These are phyloP conservation scores for Boletus huronensis DNA, from an alignment of 768 basidiomycete species.

Conservation along the genomic window DNA sequence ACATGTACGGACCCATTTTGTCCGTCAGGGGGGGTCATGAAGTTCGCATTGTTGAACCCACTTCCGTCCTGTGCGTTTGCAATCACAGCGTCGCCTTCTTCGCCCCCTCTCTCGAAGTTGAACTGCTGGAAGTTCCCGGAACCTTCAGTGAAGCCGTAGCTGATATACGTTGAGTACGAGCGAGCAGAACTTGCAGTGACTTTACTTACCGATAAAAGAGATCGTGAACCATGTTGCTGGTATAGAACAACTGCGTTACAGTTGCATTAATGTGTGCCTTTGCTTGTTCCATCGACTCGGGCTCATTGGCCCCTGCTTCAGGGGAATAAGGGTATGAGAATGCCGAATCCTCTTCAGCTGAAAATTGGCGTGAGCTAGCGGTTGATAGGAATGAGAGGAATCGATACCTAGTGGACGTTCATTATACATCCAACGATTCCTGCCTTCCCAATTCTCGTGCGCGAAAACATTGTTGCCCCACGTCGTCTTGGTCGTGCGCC, in stretches of 20 bases:
- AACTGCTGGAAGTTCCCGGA: constrained; percentile 97
- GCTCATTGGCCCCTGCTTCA: constrained; percentile 43
- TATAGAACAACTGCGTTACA: constrained; percentile 87
- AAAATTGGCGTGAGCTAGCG: background rate
- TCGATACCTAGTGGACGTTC: constrained; percentile 64
- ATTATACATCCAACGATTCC: constrained; percentile 62
- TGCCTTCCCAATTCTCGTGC: constrained; percentile 90
- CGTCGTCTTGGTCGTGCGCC: constrained; percentile 72
- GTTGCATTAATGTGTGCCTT: constrained; percentile 83
- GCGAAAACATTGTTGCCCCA: constrained; percentile 92
- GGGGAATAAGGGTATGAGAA: constrained; percentile 81
- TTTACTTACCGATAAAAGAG: constrained; percentile 62
- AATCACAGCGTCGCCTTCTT: constrained; percentile 86
- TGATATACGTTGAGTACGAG: constrained; percentile 26
- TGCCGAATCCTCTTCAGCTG: constrained; percentile 4
- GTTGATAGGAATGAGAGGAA: background rate
- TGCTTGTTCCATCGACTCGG: constrained; percentile 66
- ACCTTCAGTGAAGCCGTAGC: constrained; percentile 89
- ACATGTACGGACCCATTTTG: constrained; percentile 55
- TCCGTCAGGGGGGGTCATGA: constrained; percentile 82
- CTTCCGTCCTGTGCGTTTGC: constrained; percentile 94
- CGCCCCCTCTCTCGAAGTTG: constrained; percentile 91
- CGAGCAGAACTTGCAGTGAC: background rate
- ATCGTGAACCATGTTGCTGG: constrained; percentile 77
- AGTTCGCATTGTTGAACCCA: constrained; percentile 91